These are phyloP conservation scores for Kondoa malvinella DNA, from an alignment of 768 basidiomycete species.

Conservation along the genomic window DNA sequence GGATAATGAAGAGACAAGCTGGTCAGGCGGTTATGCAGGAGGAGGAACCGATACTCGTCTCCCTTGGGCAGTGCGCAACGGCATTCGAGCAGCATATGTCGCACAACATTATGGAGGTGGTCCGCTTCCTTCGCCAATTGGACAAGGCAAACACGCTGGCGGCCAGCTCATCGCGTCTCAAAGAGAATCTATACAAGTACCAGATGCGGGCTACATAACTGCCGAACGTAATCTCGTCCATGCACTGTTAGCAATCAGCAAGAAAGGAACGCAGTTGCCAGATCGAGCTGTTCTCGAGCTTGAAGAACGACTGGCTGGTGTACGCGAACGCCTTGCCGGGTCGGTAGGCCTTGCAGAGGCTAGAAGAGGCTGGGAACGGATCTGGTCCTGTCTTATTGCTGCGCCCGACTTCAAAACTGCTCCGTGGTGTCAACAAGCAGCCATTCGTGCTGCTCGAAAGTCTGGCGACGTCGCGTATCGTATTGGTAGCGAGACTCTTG, in stretches of 20 bases:
- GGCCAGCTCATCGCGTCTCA: neutral
- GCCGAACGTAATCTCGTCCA: constrained; percentile 21
- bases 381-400: constrained; percentile 13
- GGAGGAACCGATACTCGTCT: constrained; percentile 23
- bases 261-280: constrained; percentile 17
- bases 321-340: constrained; percentile 22
- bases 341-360: constrained; percentile 16
- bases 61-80: constrained; percentile 12
- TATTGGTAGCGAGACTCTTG: constrained; percentile 10
- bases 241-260: constrained; percentile 8
- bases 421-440: constrained; percentile 9
- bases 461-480: constrained; percentile 19
- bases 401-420: neutral
- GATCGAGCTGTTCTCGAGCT: constrained; percentile 23
- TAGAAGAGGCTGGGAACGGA: constrained; percentile 21
- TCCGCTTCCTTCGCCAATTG: neutral
- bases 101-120: constrained; percentile 16
- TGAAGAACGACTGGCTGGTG: constrained; percentile 22
- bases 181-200: constrained; percentile 12
- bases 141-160: neutral
- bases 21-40: constrained; percentile 17
- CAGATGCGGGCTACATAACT: constrained; percentile 16
- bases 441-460: constrained; percentile 17
- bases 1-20: constrained; percentile 17
- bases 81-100: constrained; percentile 19